Evolutionary conservation across 1,139 yeast species (phyloP).

Genomic region (Saccharomyces uvarum): DNA sequence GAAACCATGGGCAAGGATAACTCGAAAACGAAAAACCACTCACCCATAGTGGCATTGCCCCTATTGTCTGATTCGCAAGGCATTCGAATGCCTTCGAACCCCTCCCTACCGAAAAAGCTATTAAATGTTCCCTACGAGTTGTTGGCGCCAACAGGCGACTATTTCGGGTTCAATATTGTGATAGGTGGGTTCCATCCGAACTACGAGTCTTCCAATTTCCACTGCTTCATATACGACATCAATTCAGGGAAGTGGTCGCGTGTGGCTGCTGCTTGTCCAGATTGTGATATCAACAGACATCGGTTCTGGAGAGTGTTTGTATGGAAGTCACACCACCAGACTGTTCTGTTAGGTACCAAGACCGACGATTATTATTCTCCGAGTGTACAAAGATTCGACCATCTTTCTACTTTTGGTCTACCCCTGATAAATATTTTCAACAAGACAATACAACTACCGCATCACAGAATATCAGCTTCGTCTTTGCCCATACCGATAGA

Average conservation of each 20-base stretch:
- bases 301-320: slow-evolving; percentile 61
- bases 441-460: slow-evolving; percentile 16
- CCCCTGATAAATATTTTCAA: slow-evolving; percentile 55
- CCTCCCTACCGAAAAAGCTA: slow-evolving; percentile 12
- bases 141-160: slow-evolving; percentile 50
- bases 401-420: slow-evolving; percentile 51
- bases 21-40: background rate
- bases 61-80: slow-evolving; percentile 22
- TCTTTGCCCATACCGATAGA: background rate
- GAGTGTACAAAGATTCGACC: slow-evolving; percentile 51
- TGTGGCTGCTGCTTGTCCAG: slow-evolving; percentile 45
- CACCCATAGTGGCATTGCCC: slow-evolving; percentile 26
- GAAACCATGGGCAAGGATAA: background rate
- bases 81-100: slow-evolving; percentile 14
- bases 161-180: slow-evolving; percentile 57
- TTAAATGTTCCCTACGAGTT: slow-evolving; percentile 33
- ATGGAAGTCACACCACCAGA: slow-evolving; percentile 72
- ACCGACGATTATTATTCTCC: slow-evolving; percentile 44
- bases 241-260: slow-evolving; percentile 62
- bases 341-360: slow-evolving; percentile 44
- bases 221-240: slow-evolving; percentile 52
- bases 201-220: slow-evolving; percentile 39
- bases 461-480: slow-evolving; percentile 6
- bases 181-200: slow-evolving; percentile 46
- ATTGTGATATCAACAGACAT: slow-evolving; percentile 49